Conservation (phyloP, 2,329 filamentous ascomycete species). For the Diaporthe destruens region DNA sequence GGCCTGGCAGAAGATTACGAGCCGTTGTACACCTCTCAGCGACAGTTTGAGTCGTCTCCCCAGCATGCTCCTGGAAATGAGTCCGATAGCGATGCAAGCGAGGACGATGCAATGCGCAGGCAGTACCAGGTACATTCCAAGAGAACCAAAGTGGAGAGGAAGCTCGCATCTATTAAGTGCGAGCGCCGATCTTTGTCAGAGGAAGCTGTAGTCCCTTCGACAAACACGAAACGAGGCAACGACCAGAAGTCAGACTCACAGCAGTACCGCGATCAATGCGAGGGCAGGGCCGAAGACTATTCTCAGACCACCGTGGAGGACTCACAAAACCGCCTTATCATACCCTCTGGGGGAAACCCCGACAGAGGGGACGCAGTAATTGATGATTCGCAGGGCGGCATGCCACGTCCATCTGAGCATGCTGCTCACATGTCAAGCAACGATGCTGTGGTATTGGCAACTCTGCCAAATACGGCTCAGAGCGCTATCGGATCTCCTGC, state of each 20-base stretch:
- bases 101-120: constrained; percentile 51
- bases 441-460: constrained; percentile 33
- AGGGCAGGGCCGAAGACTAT: constrained; percentile 42
- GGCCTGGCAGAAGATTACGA: constrained; percentile 59
- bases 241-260: constrained; percentile 41
- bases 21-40: constrained; percentile 61
- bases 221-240: constrained; percentile 45
- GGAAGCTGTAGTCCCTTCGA: constrained; percentile 52
- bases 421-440: constrained; percentile 27
- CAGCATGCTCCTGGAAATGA: constrained; percentile 32
- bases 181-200: constrained; percentile 51
- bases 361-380: constrained; percentile 21
- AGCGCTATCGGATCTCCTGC: constrained; percentile 17
- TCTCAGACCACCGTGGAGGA: constrained; percentile 43
- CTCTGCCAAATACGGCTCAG: constrained; percentile 36
- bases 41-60: constrained; percentile 48
- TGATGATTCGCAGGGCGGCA: constrained; percentile 33
- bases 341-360: not conserved
- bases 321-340: constrained; percentile 38
- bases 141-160: constrained; percentile 55
- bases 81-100: constrained; percentile 45
- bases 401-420: constrained; percentile 6
- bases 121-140: constrained; percentile 54
- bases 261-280: constrained; percentile 43
- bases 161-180: constrained; percentile 58